These are phyloP conservation scores for Ophiostoma tasmaniense DNA, from an alignment of 2,329 filamentous ascomycete species.

Conservation along the genomic window DNA sequence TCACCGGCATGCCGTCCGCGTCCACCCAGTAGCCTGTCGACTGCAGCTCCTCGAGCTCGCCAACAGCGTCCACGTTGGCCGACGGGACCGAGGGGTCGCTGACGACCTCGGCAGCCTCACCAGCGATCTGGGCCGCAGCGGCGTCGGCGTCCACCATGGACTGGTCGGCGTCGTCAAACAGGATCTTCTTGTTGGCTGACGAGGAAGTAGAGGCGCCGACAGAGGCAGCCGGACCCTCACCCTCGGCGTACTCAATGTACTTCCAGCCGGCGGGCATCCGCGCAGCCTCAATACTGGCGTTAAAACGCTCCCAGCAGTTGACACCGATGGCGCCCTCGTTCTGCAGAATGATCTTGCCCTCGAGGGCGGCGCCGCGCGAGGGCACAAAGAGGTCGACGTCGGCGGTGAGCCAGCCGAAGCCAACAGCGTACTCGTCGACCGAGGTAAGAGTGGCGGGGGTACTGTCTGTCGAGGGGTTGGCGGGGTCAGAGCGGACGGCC, in stretches of 20 bases:
- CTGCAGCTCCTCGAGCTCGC: constrained; percentile 28
- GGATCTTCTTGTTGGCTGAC: neutral
- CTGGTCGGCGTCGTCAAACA: neutral
- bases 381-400: constrained; percentile 81
- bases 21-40: constrained; percentile 69
- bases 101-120: neutral
- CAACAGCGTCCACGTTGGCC: neutral
- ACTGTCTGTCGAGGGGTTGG: constrained; percentile 40
- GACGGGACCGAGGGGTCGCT: neutral
- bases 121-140: neutral
- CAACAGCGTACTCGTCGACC: constrained; percentile 75
- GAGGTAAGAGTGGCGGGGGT: constrained; percentile 39
- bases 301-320: constrained; percentile 86
- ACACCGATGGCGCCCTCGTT: constrained; percentile 84
- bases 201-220: neutral
- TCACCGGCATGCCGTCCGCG: constrained; percentile 57
- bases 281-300: constrained; percentile 71
- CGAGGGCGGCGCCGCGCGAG: constrained; percentile 60
- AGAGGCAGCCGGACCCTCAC: constrained; percentile 26
- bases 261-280: constrained; percentile 71
- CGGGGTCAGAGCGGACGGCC: constrained; percentile 39
- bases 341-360: constrained; percentile 76
- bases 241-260: constrained; percentile 50
- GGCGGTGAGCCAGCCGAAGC: constrained; percentile 80
- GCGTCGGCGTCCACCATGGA: constrained; percentile 4